Evolutionary conservation across 495 filamentous ascomycete genomes (phyloP).

Genomic region (Penicillium malachiteum): DNA sequence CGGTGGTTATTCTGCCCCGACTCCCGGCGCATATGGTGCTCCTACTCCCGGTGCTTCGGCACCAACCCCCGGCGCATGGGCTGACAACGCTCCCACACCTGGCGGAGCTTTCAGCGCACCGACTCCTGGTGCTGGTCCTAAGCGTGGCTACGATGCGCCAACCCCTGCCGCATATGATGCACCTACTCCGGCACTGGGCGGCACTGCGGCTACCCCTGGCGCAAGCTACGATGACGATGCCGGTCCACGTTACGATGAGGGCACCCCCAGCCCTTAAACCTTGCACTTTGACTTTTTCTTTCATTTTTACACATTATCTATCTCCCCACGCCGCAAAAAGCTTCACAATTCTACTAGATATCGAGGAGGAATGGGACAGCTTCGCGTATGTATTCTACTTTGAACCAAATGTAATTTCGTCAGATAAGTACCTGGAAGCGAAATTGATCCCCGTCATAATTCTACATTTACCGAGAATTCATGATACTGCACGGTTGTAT

Average conservation of each 20-base stretch:
- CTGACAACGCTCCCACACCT: constrained; percentile 62
- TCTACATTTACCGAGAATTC: constrained; percentile 5
- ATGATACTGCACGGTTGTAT: no score
- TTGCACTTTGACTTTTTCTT: not conserved
- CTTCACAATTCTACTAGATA: constrained; percentile 13
- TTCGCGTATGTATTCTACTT: constrained; percentile 31
- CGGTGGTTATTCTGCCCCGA: constrained; percentile 59
- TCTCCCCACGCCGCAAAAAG: constrained; percentile 10
- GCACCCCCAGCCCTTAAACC: constrained; percentile 31
- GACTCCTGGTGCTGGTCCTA: constrained; percentile 48
- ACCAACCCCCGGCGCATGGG: constrained; percentile 73
- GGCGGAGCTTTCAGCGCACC: constrained; percentile 60
- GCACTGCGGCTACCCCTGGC: constrained; percentile 71
- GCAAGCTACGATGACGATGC: constrained; percentile 61
- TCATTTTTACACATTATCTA: constrained; percentile 2
- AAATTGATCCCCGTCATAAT: constrained; percentile 2
- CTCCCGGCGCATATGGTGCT: constrained; percentile 52
- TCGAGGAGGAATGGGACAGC: constrained; percentile 15
- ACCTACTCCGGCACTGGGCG: constrained; percentile 75
- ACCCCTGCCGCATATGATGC: constrained; percentile 66
- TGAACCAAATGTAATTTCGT: constrained; percentile 21
- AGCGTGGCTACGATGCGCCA: constrained; percentile 53
- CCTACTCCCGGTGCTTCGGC: constrained; percentile 74
- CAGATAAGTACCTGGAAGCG: constrained; percentile 10
- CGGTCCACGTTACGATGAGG: constrained; percentile 56